Conservation (phyloP, 202 grass and related monocot genomes). For the Brachypodium distachyon region DNA sequence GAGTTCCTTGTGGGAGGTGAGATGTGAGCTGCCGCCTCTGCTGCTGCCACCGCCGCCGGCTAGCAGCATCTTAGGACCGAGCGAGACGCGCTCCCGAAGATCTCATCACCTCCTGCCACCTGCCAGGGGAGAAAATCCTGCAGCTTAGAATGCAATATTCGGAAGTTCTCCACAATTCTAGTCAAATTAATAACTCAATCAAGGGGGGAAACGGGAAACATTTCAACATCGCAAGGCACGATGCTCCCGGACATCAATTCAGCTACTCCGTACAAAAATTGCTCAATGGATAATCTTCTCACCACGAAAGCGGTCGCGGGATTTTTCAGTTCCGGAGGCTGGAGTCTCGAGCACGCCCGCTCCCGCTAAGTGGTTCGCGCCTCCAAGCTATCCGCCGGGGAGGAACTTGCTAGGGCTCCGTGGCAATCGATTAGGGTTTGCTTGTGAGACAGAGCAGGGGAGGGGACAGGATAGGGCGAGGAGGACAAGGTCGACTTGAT, state of each 20-base stretch:
- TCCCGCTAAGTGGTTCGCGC: neutral
- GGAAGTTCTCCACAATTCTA: neutral
- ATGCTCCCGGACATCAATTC: neutral
- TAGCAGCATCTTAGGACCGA: slow-evolving; percentile 54
- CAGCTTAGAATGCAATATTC: neutral
- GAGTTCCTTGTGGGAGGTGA: slow-evolving; percentile 53
- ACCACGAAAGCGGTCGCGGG: neutral
- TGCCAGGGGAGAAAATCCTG: neutral
- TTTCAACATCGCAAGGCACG: neutral
- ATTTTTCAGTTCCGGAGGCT: neutral
- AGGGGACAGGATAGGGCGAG: slow-evolving; percentile 18
- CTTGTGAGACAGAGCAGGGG: neutral
- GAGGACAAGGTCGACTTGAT: slow-evolving; percentile 22
- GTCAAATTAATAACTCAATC: neutral
- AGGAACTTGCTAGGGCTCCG: neutral
- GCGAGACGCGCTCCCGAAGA: slow-evolving; percentile 24
- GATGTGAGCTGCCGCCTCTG: slow-evolving; percentile 18
- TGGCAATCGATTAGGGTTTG: slow-evolving; percentile 28
- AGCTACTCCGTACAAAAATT: neutral
- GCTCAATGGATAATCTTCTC: slow-evolving; percentile 6
- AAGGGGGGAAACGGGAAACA: too few species aligned
- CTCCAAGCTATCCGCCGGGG: neutral
- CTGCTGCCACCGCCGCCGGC: slow-evolving; percentile 13
- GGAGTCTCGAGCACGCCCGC: neutral
- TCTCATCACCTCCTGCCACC: slow-evolving; percentile 39